phyloP scores from a whole-genome alignment of 352 stramenopile genomes.

The Globisporangium rhizosaccharum region DNA sequence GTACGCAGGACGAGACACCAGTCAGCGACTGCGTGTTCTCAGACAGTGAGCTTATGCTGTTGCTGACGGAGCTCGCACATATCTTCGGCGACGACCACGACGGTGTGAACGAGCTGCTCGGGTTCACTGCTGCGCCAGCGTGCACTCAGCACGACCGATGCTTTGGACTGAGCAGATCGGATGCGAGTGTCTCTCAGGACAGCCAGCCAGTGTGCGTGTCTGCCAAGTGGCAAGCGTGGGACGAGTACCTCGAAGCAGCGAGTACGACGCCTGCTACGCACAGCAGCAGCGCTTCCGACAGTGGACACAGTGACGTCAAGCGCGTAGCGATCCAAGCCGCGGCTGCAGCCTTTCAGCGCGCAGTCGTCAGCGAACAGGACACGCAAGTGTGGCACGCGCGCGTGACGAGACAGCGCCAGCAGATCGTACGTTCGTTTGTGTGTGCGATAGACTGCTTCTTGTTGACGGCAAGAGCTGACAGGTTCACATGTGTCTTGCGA shows the following conservation, averaged over 20 bases:
- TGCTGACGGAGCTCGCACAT: slow-evolving; percentile 20
- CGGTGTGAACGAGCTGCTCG: slow-evolving; percentile 21
- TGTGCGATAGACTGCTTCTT: not conserved
- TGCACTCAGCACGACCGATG: slow-evolving; percentile 16
- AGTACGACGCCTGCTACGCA: not conserved
- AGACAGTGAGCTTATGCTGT: slow-evolving; percentile 13
- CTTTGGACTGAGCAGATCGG: not conserved
- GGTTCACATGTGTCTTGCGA: not conserved
- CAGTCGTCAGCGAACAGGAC: slow-evolving; percentile 1
- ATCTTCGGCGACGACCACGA: slow-evolving; percentile 27
- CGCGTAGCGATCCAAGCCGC: slow-evolving; percentile 3
- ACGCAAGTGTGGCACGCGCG: not conserved
- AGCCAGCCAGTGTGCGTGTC: slow-evolving; percentile 5
- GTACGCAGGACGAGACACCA: too few relatives aligned
- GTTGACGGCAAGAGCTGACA: not conserved
- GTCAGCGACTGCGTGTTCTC: slow-evolving; percentile 4
- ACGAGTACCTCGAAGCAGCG: slow-evolving; percentile 15
- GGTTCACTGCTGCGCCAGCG: not conserved
- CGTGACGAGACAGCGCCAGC: slow-evolving; percentile 4
- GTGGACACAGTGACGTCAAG: not conserved
- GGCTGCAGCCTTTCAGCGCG: slow-evolving; percentile 3
- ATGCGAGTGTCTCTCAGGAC: not conserved
- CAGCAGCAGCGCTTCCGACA: not conserved
- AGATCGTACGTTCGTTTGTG: slow-evolving; percentile 9
- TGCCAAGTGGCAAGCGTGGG: slow-evolving; percentile 22